Conservation (phyloP, 2,329 filamentous ascomycete genomes). For the Neofusicoccum parvum region DNA sequence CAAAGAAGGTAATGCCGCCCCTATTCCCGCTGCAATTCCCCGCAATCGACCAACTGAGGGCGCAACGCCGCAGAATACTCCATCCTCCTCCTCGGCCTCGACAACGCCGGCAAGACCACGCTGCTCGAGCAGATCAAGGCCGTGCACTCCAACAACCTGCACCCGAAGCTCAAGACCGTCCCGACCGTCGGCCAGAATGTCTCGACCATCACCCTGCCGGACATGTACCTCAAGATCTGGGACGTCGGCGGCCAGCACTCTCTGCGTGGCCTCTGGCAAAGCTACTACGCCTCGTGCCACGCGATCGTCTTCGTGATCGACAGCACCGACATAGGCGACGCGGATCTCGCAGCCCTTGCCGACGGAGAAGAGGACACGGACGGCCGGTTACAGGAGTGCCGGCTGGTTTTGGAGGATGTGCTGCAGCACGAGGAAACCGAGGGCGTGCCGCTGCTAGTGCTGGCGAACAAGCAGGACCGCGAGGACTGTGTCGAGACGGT, state of each 20-base stretch:
- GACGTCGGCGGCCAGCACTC: slow-evolving; percentile 93
- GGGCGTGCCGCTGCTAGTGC: slow-evolving; percentile 85
- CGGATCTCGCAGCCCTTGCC: slow-evolving; percentile 61
- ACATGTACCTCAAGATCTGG: slow-evolving; percentile 99
- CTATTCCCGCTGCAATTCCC: slow-evolving; percentile 8
- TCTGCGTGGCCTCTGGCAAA: slow-evolving; percentile 89
- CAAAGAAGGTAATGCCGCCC: slow-evolving; percentile 70
- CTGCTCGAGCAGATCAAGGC: slow-evolving; percentile 96
- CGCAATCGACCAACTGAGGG: not conserved
- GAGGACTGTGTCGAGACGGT: slow-evolving; percentile 98
- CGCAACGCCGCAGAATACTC: slow-evolving; percentile 73
- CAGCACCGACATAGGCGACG: slow-evolving; percentile 88
- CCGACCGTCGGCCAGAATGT: slow-evolving; percentile 98
- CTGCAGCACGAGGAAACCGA: slow-evolving; percentile 84
- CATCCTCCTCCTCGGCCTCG: slow-evolving; percentile 91
- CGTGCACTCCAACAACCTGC: slow-evolving; percentile 70
- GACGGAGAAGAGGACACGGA: slow-evolving; percentile 30
- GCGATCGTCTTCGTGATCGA: slow-evolving; percentile 98
- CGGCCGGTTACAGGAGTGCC: slow-evolving; percentile 81
- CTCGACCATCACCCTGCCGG: slow-evolving; percentile 82
- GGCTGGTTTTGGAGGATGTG: slow-evolving; percentile 85
- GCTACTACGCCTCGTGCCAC: slow-evolving; percentile 91
- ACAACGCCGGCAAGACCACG: slow-evolving; percentile 98
- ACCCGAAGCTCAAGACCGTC: slow-evolving; percentile 78
- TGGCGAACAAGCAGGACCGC: slow-evolving; percentile 97